phyloP scores from a whole-genome alignment of 768 basidiomycete species.

The Phylloporus sp. region DNA sequence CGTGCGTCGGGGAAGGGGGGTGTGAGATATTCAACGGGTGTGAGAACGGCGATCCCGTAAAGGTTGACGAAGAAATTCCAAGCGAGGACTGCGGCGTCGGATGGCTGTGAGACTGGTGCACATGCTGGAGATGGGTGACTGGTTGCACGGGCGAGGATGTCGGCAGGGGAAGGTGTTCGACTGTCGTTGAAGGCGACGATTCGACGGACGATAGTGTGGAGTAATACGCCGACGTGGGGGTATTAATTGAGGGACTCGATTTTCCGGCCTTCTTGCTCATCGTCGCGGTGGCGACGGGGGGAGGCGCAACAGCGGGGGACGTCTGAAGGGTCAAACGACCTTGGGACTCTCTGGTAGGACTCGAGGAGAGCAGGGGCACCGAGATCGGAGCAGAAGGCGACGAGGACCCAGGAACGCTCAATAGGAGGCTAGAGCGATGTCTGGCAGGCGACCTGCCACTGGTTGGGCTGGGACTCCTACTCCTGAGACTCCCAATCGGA shows the following conservation, averaged over 20 bases:
- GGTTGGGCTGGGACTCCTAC: conserved; percentile 61
- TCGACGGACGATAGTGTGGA: conserved; percentile 36
- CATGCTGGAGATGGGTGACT: conserved; percentile 16
- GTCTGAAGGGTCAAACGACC: conserved; percentile 24
- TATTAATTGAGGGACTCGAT: conserved; percentile 31
- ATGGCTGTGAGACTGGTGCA: conserved; percentile 18
- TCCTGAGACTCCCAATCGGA: conserved; percentile 59
- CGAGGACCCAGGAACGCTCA: conserved; percentile 43
- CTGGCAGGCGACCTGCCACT: conserved; percentile 32
- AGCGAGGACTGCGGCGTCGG: conserved; percentile 9
- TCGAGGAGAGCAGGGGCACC: conserved; percentile 23
- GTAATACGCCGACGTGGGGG: conserved; percentile 48
- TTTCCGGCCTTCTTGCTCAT: conserved; percentile 8
- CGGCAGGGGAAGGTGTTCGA: conserved; percentile 26
- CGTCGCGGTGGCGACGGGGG: neutral
- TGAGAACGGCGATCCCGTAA: conserved; percentile 24
- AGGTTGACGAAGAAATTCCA: conserved; percentile 22
- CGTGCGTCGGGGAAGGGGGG: conserved; percentile 46
- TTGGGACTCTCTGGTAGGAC: conserved; percentile 23
- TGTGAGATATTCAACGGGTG: conserved; percentile 24
- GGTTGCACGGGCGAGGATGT: conserved; percentile 21
- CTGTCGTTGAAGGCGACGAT: conserved; percentile 37
- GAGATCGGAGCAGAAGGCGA: conserved; percentile 17
- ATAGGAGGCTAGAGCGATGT: conserved; percentile 40
- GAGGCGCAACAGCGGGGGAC: conserved; percentile 11